phyloP scores from a whole-genome alignment of 2,329 filamentous ascomycete genomes.

The Verticillium isaacii region DNA sequence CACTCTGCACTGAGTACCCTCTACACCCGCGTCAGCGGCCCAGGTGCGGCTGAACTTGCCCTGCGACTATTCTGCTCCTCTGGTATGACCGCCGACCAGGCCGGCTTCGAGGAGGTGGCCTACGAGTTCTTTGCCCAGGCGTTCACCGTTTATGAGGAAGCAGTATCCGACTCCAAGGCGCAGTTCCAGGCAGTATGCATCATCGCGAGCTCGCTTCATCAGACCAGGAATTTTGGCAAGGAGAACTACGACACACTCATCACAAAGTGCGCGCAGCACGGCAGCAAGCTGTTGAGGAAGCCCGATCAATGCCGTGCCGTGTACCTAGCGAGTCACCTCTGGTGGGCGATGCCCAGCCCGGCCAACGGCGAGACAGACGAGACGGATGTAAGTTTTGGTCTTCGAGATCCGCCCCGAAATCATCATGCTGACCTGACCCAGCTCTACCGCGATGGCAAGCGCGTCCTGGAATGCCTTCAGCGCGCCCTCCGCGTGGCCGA shows the following conservation, averaged over 20 bases:
- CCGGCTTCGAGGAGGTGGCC: slow-evolving; percentile 87
- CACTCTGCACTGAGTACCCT: slow-evolving; percentile 82
- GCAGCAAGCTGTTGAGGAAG: slow-evolving; percentile 94
- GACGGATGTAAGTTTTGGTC: slow-evolving; percentile 58
- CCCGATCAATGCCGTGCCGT: slow-evolving; percentile 97
- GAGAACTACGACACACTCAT: slow-evolving; percentile 99
- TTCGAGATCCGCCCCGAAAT: slow-evolving; percentile 16
- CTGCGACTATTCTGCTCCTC: slow-evolving; percentile 87
- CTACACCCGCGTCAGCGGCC: slow-evolving; percentile 75
- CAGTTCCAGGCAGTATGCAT: slow-evolving; percentile 98
- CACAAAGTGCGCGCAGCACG: slow-evolving; percentile 94
- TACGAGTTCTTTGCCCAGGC: slow-evolving; percentile 99
- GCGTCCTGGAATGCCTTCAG: slow-evolving; percentile 93
- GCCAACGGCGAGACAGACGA: slow-evolving; percentile 76
- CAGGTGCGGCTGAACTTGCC: slow-evolving; percentile 79
- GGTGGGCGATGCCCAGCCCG: slow-evolving; percentile 89
- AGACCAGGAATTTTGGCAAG: slow-evolving; percentile 84
- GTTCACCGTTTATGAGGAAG: slow-evolving; percentile 96
- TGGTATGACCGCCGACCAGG: slow-evolving; percentile 88
- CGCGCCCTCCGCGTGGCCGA: slow-evolving; percentile 93
- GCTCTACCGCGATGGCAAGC: slow-evolving; percentile 96
- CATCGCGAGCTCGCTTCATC: slow-evolving; percentile 83
- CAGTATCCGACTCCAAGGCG: slow-evolving; percentile 89
- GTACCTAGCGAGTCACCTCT: slow-evolving; percentile 92
- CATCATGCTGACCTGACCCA: slow-evolving; percentile 31